Conservation (phyloP, 1,284 basidiomycete species). For the Irpex rosettiformis region DNA sequence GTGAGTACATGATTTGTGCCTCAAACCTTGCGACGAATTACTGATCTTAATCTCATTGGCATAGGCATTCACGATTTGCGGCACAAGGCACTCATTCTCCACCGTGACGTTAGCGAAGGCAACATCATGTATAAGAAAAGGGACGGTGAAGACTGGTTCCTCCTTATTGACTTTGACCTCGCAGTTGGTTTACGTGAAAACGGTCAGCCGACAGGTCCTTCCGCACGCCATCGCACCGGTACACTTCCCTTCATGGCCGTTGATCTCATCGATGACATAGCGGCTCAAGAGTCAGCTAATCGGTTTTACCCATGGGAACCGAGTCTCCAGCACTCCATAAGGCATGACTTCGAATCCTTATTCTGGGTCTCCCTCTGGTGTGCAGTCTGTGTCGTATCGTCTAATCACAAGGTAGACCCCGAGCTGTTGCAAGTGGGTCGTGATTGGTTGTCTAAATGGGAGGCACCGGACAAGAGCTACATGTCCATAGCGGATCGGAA, state of each 20-base stretch:
- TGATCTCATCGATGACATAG: constrained; percentile 8
- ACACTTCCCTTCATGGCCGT: constrained; percentile 12
- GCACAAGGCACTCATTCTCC: constrained; percentile 10
- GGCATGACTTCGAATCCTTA: not conserved
- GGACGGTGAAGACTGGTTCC: not conserved
- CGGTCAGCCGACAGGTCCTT: not conserved
- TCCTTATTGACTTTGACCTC: constrained; percentile 14
- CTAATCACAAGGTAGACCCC: too few species aligned
- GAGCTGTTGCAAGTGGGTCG: not conserved
- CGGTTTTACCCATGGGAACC: too few species aligned
- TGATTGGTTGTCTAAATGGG: not conserved
- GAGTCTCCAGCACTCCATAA: not conserved
- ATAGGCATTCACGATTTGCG: constrained; percentile 9
- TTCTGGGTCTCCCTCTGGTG: not conserved
- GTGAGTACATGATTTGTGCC: not conserved
- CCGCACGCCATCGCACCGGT: constrained; percentile 9
- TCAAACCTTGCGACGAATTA: not conserved
- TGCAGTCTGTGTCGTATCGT: too few species aligned
- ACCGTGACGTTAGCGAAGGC: constrained; percentile 7
- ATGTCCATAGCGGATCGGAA: not conserved
- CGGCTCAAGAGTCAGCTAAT: not conserved
- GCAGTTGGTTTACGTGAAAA: not conserved
- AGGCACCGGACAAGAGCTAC: too few species aligned
- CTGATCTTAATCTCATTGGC: not conserved
- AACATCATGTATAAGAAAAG: constrained; percentile 10